Percentiles rank a stretch among this genome's conserved stretches.
These are phyloP conservation scores for Aspergillus floridensis DNA, from an alignment of 2,329 filamentous ascomycete genomes.

Conservation along the genomic window DNA sequence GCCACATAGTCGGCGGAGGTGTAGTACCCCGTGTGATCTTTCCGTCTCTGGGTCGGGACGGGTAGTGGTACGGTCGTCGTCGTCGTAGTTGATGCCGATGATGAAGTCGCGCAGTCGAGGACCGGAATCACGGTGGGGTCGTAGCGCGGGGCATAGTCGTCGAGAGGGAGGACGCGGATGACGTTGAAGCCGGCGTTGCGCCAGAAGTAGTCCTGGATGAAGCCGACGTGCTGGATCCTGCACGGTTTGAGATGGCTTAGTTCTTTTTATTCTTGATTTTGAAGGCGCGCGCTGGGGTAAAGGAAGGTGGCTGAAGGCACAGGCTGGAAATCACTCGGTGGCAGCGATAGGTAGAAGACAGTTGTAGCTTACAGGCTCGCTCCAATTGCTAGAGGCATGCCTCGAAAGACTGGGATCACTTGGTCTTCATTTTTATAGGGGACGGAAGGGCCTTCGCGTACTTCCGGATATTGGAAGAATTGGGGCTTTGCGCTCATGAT, in stretches of 20 bases:
- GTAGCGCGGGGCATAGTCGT: constrained; percentile 53
- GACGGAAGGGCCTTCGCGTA: constrained; percentile 40
- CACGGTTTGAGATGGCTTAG: background rate
- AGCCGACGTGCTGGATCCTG: constrained; percentile 58
- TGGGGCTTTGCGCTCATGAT: constrained; percentile 22
- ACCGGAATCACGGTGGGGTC: constrained; percentile 58
- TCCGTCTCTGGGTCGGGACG: constrained; percentile 36
- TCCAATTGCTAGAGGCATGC: constrained; percentile 60
- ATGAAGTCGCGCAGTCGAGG: constrained; percentile 7
- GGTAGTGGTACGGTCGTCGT: constrained; percentile 21
- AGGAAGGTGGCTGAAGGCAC: no score
- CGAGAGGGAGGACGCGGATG: constrained; percentile 56
- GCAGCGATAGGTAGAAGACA: no score
- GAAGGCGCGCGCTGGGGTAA: background rate
- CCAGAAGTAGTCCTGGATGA: constrained; percentile 67
- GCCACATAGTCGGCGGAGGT: constrained; percentile 74
- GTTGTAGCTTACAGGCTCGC: constrained; percentile 55
- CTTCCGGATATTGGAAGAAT: constrained; percentile 39
- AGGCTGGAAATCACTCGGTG: no score
- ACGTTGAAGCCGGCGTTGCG: constrained; percentile 65
- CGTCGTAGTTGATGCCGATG: background rate
- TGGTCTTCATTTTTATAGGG: constrained; percentile 52
- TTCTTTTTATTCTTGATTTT: no score
- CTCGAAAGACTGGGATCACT: constrained; percentile 69
- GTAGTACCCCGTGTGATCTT: constrained; percentile 53